A percentile compares a stretch with the other conserved stretches of the same genome.
Evolutionary conservation across 2,329 filamentous ascomycete species (phyloP).

Genomic region (Colletotrichum truncatum): DNA sequence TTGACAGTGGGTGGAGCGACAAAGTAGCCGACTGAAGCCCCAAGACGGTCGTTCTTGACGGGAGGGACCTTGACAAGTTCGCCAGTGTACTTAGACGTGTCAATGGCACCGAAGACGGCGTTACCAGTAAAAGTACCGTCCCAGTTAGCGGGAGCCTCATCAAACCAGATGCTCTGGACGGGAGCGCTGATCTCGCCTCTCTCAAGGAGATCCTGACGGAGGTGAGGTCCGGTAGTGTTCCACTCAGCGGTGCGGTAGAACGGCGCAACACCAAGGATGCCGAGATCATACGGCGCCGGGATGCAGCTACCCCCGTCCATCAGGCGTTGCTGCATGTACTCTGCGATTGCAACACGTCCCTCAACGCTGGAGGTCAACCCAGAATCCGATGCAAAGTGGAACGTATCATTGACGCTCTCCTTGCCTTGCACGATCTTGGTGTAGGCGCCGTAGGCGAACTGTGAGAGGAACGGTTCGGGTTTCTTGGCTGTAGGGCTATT

Average conservation of each 20-base stretch:
- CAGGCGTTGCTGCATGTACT: conserved; percentile 21
- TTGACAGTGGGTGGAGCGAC: conserved; percentile 11
- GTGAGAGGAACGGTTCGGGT: conserved; percentile 5
- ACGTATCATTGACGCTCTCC: conserved; percentile 17
- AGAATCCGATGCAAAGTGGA: conserved; percentile 9
- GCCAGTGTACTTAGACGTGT: conserved; percentile 13
- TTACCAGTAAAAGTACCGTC: conserved; percentile 22
- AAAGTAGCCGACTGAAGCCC: conserved; percentile 15
- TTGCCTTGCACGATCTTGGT: conserved; percentile 18
- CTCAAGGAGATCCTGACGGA: conserved; percentile 21
- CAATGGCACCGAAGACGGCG: conserved; percentile 18
- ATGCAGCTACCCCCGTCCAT: conserved; percentile 8
- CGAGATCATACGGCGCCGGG: conserved; percentile 12
- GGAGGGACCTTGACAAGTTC: conserved; percentile 9
- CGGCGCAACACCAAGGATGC: conserved; percentile 11
- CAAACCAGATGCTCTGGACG: conserved; percentile 27
- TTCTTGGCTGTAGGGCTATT: conserved; percentile 13
- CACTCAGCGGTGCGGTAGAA: conserved; percentile 20
- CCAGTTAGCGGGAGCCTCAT: conserved; percentile 14
- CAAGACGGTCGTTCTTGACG: conserved; percentile 14
- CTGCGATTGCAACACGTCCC: neutral
- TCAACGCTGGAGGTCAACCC: neutral
- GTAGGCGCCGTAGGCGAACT: conserved; percentile 17
- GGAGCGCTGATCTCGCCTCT: conserved; percentile 16
- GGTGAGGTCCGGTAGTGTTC: conserved; percentile 22